Percentiles rank a stretch among this genome's conserved stretches.
Conservation (phyloP, 148 eudicot genomes). For the Cornus controversa region DNA sequence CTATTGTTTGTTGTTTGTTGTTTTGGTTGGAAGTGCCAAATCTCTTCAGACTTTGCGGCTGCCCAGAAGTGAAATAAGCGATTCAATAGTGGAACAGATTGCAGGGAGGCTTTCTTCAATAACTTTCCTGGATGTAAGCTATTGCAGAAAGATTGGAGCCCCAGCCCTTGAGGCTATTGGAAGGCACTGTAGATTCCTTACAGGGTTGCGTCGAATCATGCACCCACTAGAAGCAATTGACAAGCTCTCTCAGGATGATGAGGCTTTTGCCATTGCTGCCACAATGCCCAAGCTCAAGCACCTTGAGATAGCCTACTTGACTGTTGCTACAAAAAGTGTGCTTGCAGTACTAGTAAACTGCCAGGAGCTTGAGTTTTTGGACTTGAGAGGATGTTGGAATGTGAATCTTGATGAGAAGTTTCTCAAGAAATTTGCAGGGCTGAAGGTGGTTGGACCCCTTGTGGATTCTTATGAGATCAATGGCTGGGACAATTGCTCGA, state of each 20-base stretch:
- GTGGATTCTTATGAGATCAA: constrained; percentile 31
- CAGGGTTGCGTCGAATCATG: constrained; percentile 50
- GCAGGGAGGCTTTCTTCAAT: constrained; percentile 41
- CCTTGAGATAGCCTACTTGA: constrained; percentile 64
- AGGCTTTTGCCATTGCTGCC: constrained; percentile 66
- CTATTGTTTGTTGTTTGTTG: background rate
- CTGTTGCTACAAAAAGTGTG: constrained; percentile 43
- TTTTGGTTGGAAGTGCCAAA: constrained; percentile 53
- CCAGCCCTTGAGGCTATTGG: constrained; percentile 55
- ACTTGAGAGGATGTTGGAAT: constrained; percentile 76
- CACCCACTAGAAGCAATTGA: constrained; percentile 59
- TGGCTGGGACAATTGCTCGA: constrained; percentile 29
- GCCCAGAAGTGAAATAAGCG: constrained; percentile 59
- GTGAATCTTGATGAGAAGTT: constrained; percentile 56
- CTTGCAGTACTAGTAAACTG: constrained; percentile 39
- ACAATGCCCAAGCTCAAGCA: constrained; percentile 82
- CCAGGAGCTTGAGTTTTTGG: constrained; percentile 52
- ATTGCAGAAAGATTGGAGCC: constrained; percentile 59
- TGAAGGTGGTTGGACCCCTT: constrained; percentile 68
- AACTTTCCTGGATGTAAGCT: constrained; percentile 67
- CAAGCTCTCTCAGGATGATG: constrained; percentile 54
- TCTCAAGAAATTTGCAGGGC: constrained; percentile 30
- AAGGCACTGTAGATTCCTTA: constrained; percentile 48
- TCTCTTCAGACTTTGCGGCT: constrained; percentile 47
- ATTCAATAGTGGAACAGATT: constrained; percentile 44